Evolutionary conservation across 306 rosid genomes (phyloP).

Genomic region (Prunus mira): DNA sequence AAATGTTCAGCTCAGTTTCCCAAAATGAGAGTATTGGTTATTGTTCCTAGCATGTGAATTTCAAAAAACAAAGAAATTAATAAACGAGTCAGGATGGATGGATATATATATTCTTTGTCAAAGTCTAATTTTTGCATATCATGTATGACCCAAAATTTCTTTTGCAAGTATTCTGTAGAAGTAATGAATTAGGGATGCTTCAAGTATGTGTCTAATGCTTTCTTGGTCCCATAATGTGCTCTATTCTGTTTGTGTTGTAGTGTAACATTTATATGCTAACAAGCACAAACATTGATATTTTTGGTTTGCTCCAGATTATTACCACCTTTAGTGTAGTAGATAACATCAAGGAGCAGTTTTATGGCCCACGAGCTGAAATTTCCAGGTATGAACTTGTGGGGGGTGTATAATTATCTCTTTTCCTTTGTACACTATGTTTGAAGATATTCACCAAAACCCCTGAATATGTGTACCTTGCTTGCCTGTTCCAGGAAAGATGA

Average conservation of each 20-base stretch:
- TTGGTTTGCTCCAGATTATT: constrained; percentile 64
- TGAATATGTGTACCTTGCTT: constrained; percentile 11
- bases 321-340: constrained; percentile 96
- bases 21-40: too few species aligned
- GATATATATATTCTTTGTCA: too few species aligned
- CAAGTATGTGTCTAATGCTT: background rate
- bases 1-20: too few species aligned
- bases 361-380: constrained; percentile 56
- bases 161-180: background rate
- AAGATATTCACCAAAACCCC: background rate
- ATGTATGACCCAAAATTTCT: background rate
- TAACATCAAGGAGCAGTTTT: constrained; percentile 87
- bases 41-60: background rate
- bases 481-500: constrained; percentile 69
- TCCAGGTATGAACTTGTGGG: constrained; percentile 48
- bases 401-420: constrained; percentile 8
- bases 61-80: background rate
- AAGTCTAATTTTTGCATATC: background rate
- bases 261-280: constrained; percentile 3
- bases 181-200: background rate
- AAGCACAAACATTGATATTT: background rate
- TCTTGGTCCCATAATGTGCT: background rate
- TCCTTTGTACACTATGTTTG: constrained; percentile 5
- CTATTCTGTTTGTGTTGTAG: background rate
- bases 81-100: too few species aligned